phyloP scores from a whole-genome alignment of 2,329 filamentous ascomycete genomes.

The Diaporthe helianthi region DNA sequence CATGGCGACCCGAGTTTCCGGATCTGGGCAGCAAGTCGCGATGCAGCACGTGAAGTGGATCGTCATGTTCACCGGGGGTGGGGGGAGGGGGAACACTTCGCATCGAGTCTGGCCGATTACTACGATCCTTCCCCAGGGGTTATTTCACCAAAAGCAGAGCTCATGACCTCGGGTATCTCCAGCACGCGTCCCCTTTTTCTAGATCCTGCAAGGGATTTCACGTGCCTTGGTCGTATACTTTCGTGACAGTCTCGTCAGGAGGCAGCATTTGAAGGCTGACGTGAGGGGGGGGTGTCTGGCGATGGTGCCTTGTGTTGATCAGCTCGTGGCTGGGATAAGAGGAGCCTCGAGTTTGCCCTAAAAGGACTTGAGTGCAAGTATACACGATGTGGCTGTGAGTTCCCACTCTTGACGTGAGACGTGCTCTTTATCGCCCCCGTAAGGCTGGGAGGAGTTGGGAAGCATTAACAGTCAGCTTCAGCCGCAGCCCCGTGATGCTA shows the following conservation, averaged over 20 bases:
- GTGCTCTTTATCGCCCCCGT: too few species aligned
- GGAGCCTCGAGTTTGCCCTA: neutral
- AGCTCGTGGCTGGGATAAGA: neutral
- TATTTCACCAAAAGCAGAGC: neutral
- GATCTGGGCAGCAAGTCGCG: conserved; percentile 15
- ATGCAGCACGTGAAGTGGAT: neutral
- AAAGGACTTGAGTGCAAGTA: neutral
- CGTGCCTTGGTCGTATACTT: neutral
- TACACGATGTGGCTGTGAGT: neutral
- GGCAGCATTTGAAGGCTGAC: neutral
- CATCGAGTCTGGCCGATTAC: neutral
- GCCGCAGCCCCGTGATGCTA: neutral
- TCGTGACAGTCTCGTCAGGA: neutral
- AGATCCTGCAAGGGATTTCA: neutral
- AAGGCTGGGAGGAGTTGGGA: neutral
- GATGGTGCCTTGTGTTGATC: too few species aligned
- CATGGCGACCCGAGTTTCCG: neutral
- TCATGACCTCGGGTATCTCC: neutral
- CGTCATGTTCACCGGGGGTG: neutral
- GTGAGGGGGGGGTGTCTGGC: neutral
- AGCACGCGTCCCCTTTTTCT: too few species aligned
- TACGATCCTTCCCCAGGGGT: neutral
- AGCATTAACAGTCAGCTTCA: neutral
- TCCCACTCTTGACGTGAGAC: neutral
- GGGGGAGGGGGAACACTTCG: neutral